Conservation (phyloP, 1,139 yeast species). For the Candida sanyaensis region DNA sequence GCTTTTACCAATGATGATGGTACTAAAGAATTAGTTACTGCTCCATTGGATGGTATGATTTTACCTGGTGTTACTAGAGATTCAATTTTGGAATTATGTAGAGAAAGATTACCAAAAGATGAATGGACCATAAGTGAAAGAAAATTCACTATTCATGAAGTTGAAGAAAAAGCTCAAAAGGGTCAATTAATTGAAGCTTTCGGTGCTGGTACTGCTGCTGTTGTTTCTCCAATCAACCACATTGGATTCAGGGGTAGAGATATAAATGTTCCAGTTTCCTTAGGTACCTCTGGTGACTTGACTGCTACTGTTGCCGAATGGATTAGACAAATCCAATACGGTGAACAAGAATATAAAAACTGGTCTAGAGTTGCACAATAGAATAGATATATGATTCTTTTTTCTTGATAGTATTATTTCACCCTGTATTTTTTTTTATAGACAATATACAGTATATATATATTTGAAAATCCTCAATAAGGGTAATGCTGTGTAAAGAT, state of each 20-base stretch:
- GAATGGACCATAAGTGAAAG: constrained; percentile 87
- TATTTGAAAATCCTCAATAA: background rate
- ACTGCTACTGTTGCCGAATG: constrained; percentile 78
- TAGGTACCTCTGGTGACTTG: constrained; percentile 82
- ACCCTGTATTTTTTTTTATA: background rate
- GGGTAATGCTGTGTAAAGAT: too few species aligned
- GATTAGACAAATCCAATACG: constrained; percentile 91
- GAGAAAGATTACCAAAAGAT: constrained; percentile 65
- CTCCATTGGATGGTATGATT: constrained; percentile 96
- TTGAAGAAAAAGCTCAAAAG: constrained; percentile 68
- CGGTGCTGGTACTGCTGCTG: constrained; percentile 97
- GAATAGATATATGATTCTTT: background rate
- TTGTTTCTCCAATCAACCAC: constrained; percentile 88
- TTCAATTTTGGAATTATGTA: constrained; percentile 75
- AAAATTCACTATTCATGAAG: constrained; percentile 77
- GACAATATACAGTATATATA: background rate
- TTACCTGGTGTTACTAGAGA: constrained; percentile 97
- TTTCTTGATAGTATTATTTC: background rate
- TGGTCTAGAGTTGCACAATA: constrained; percentile 56
- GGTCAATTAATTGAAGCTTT: constrained; percentile 93
- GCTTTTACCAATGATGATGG: constrained; percentile 71
- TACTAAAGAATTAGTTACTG: constrained; percentile 89
- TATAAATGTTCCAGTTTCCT: constrained; percentile 73
- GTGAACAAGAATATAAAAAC: constrained; percentile 65
- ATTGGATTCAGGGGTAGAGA: constrained; percentile 78